These are phyloP conservation scores for Diaporthe sp. DNA, from an alignment of 2,329 filamentous ascomycete genomes.

Conservation along the genomic window DNA sequence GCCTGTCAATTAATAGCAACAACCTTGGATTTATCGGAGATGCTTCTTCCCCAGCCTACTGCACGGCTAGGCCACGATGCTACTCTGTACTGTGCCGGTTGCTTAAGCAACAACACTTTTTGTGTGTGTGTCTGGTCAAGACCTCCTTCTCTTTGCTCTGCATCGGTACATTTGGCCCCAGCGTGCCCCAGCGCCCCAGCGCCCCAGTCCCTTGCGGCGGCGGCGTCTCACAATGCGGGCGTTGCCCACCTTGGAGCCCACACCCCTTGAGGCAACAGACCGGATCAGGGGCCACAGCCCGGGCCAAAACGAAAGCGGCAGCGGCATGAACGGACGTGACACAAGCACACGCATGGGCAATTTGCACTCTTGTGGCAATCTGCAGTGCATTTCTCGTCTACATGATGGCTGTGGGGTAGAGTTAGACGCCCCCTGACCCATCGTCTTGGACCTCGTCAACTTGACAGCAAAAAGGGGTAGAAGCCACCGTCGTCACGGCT, in stretches of 20 bases:
- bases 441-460: constrained; percentile 1
- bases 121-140: not conserved
- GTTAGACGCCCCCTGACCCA: constrained; percentile 4
- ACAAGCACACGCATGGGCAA: constrained; percentile 15
- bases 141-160: not conserved
- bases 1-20: constrained; percentile 1
- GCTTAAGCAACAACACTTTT: not conserved
- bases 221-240: constrained; percentile 24
- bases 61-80: constrained; percentile 6
- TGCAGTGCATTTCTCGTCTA: constrained; percentile 12
- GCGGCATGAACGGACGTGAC: constrained; percentile 22
- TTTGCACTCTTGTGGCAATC: not conserved
- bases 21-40: not conserved
- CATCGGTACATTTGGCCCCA: not conserved
- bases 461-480: not conserved
- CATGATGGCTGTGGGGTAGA: constrained; percentile 1
- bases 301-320: constrained; percentile 1
- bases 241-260: constrained; percentile 13
- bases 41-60: constrained; percentile 18
- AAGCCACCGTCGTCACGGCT: not conserved
- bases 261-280: constrained; percentile 18
- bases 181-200: not conserved
- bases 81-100: constrained; percentile 4
- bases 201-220: constrained; percentile 1
- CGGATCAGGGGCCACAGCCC: constrained; percentile 15